These are phyloP conservation scores for Cladophialophora carrionii DNA, from an alignment of 2,329 filamentous ascomycete genomes.

Conservation along the genomic window DNA sequence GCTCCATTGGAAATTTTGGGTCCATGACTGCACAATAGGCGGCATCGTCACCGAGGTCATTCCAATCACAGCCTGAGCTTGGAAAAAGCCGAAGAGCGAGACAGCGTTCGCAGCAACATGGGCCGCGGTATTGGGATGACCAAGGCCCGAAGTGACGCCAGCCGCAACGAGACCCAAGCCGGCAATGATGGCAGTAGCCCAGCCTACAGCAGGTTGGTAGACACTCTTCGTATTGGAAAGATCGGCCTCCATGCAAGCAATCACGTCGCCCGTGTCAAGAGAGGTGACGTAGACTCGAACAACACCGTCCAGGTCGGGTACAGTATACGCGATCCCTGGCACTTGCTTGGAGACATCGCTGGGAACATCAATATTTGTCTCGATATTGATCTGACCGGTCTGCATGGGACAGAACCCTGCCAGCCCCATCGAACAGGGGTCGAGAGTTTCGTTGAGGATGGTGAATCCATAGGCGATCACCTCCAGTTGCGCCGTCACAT, in stretches of 20 bases:
- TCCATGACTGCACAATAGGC: slow-evolving; percentile 89
- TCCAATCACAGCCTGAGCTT: slow-evolving; percentile 88
- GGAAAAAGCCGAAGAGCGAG: slow-evolving; percentile 93
- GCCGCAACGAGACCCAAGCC: slow-evolving; percentile 82
- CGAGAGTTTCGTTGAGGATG: slow-evolving; percentile 66
- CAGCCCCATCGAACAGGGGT: slow-evolving; percentile 74
- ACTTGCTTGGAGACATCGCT: slow-evolving; percentile 64
- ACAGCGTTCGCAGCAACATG: slow-evolving; percentile 92
- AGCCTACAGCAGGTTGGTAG: slow-evolving; percentile 83
- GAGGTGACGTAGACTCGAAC: slow-evolving; percentile 81
- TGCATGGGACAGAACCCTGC: slow-evolving; percentile 88
- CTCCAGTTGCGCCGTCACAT: slow-evolving; percentile 74
- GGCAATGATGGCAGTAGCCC: slow-evolving; percentile 85
- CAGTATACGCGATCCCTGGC: slow-evolving; percentile 82
- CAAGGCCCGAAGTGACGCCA: slow-evolving; percentile 84
- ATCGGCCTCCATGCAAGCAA: slow-evolving; percentile 85
- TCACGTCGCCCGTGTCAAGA: slow-evolving; percentile 63
- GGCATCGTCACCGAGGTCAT: slow-evolving; percentile 80
- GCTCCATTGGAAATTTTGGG: slow-evolving; percentile 96
- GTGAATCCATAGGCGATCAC: slow-evolving; percentile 82
- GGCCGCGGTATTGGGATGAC: slow-evolving; percentile 90
- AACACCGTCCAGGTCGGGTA: slow-evolving; percentile 87
- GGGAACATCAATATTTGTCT: slow-evolving; percentile 68
- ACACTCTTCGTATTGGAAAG: slow-evolving; percentile 93
- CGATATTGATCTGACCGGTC: slow-evolving; percentile 76